phyloP scores from a whole-genome alignment of 495 filamentous ascomycete genomes.

The Pseudotulostoma volvatum region DNA sequence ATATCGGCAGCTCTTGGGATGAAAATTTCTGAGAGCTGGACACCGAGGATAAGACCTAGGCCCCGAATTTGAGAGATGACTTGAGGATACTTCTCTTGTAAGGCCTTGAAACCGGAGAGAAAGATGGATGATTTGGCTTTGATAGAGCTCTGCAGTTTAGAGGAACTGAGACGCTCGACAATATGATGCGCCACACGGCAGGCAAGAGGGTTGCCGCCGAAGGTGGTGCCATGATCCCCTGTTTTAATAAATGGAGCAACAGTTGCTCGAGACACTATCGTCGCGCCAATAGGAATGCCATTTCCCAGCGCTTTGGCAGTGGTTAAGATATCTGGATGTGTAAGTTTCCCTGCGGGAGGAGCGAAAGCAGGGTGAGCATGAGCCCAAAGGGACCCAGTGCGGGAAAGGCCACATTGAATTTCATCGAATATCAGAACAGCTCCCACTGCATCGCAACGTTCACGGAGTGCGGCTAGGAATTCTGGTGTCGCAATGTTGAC shows the following conservation, averaged over 20 bases:
- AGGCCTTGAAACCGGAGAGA: slow-evolving; percentile 38
- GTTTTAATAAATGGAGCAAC: slow-evolving; percentile 74
- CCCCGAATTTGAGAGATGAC: slow-evolving; percentile 67
- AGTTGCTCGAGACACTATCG: slow-evolving; percentile 54
- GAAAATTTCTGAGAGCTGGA: slow-evolving; percentile 62
- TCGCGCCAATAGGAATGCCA: slow-evolving; percentile 86
- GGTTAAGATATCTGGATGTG: slow-evolving; percentile 88
- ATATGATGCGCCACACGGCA: slow-evolving; percentile 73
- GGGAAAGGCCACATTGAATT: slow-evolving; percentile 83
- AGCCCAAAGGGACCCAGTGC: slow-evolving; percentile 83
- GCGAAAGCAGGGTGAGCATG: slow-evolving; percentile 47
- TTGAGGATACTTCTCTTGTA: slow-evolving; percentile 52
- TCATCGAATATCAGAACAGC: slow-evolving; percentile 89
- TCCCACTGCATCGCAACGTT: slow-evolving; percentile 69
- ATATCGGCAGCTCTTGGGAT: slow-evolving; percentile 38
- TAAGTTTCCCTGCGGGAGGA: slow-evolving; percentile 17
- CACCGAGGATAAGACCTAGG: slow-evolving; percentile 64
- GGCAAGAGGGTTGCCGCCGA: slow-evolving; percentile 86
- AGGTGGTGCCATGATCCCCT: slow-evolving; percentile 94
- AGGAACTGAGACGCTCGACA: slow-evolving; percentile 51
- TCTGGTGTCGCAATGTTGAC: slow-evolving; percentile 67
- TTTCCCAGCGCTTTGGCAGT: slow-evolving; percentile 93
- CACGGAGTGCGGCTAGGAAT: slow-evolving; percentile 62
- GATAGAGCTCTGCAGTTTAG: slow-evolving; percentile 47
- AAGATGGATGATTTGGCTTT: slow-evolving; percentile 49